Base-by-base conservation (phyloP, 768 basidiomycete species). In the Phanerodontia chrysosporium region DNA sequence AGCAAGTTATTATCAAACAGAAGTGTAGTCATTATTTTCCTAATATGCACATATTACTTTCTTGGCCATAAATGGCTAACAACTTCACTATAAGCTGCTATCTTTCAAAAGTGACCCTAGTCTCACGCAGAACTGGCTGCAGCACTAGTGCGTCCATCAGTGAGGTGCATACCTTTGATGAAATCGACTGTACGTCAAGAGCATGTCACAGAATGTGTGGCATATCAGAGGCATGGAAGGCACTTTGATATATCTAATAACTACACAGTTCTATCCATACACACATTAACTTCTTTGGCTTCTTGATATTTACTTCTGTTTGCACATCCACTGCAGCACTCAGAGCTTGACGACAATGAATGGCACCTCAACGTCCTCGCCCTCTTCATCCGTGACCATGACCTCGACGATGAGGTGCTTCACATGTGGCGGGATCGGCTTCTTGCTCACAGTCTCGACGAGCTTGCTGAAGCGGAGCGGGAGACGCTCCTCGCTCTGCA, bases 331-430 rank as follows among this genome's bases (percentile, higher is more conserved):
- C n/a, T n/a, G 29, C 32, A 28, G 39, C 28, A 4, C 62, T 76
- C 71, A 89, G 65, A 90, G 81, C 52, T 75, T 77, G 22, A 94
- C 83, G 55, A 92, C 83, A 65, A 93, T 83, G 78, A 93, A 94
- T 0, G 91, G 91, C 24, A 94, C 88, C 80, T 98, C 96, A 21
- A 98, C 95, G 68, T 98, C 96, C 72, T 98, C 96, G 53, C 84
- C 93, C 13, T 91, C 83, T 68, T 93, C 92, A 67, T 98, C 95
- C 58, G 83, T 85, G 25, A 89, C 89, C 93, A 98, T 96, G 49
- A 98, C 85, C 74, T 98, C 97, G 14, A 95, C 92, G 45, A 96
- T 79, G 39, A 98, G 80, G 66, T 93, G 87, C 68, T 86, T 94
- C 59, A 82, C 81, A 69, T 94, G 87, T 9, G 90, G 83, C 13